A percentile compares a stretch with the other conserved stretches of the same genome.
Conservation (phyloP, 352 stramenopile genomes). For the Globisporangium mamillatum region DNA sequence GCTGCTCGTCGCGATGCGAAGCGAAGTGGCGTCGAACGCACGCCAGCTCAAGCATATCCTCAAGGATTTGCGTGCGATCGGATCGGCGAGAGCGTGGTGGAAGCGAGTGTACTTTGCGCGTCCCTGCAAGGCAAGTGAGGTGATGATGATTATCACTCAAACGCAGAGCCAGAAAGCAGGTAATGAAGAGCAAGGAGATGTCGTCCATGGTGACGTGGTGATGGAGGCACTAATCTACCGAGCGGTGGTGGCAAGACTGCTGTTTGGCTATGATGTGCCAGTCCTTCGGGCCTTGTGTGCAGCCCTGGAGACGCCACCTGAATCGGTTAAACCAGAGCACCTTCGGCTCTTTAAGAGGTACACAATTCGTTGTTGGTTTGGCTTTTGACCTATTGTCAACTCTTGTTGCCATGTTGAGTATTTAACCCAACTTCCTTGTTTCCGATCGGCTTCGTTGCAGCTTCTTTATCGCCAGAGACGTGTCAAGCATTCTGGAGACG, state of each 20-base stretch:
- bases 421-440: background rate
- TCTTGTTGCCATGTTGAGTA: background rate
- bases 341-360: conserved; percentile 51
- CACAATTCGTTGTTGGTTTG: background rate
- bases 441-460: background rate
- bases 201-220: conserved; percentile 16
- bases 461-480: background rate
- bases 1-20: conserved; percentile 37
- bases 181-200: background rate
- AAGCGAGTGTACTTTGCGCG: conserved; percentile 54
- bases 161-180: background rate
- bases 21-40: conserved; percentile 12
- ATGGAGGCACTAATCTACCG: conserved; percentile 47
- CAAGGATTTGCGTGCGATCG: conserved; percentile 2
- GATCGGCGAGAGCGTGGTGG: conserved; percentile 46
- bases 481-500: background rate
- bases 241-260: conserved; percentile 34
- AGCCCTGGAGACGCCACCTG: conserved; percentile 19
- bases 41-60: background rate
- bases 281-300: conserved; percentile 28
- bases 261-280: conserved; percentile 31
- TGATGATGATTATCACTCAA: conserved; percentile 20
- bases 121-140: conserved; percentile 30
- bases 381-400: background rate
- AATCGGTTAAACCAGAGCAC: conserved; percentile 27